phyloP scores from a whole-genome alignment of 2,329 filamentous ascomycete species.

The Byssoonygena ceratinophila region DNA sequence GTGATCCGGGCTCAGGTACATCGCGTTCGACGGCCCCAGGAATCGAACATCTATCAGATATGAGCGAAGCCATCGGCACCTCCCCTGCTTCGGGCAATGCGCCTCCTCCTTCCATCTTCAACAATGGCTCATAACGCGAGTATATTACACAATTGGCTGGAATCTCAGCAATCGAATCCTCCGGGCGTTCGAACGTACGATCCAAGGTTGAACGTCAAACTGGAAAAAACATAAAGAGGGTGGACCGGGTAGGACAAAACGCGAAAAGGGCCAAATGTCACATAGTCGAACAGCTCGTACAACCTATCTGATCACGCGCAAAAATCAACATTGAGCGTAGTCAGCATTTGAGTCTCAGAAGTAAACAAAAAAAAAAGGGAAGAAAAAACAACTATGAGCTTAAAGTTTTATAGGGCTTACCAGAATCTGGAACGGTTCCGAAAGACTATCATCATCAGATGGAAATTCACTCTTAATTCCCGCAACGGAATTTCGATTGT shows the following conservation, averaged over 20 bases:
- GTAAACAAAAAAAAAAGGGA: conserved; percentile 3
- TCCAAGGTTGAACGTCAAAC: neutral
- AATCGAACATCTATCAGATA: neutral
- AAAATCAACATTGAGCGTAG: neutral
- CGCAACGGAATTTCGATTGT: neutral
- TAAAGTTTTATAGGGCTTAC: neutral
- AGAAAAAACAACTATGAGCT: neutral
- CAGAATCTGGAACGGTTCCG: conserved; percentile 1
- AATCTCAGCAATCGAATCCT: neutral
- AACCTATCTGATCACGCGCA: neutral
- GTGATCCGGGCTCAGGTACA: neutral
- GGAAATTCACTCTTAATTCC: neutral
- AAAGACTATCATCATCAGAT: neutral
- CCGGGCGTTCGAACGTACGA: neutral
- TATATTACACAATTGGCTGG: neutral
- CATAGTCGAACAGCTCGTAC: conserved; percentile 8
- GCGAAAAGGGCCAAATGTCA: conserved; percentile 7
- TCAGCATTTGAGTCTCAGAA: conserved; percentile 1
- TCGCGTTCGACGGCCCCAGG: neutral
- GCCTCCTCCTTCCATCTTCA: conserved; percentile 1
- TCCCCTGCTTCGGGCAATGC: neutral
- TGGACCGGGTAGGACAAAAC: conserved; percentile 7
- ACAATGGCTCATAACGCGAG: neutral
- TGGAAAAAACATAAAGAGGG: neutral
- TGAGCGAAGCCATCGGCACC: neutral